Base-by-base conservation (phyloP, 2,329 filamentous ascomycete species). In the Diaporthe caulivora region DNA sequence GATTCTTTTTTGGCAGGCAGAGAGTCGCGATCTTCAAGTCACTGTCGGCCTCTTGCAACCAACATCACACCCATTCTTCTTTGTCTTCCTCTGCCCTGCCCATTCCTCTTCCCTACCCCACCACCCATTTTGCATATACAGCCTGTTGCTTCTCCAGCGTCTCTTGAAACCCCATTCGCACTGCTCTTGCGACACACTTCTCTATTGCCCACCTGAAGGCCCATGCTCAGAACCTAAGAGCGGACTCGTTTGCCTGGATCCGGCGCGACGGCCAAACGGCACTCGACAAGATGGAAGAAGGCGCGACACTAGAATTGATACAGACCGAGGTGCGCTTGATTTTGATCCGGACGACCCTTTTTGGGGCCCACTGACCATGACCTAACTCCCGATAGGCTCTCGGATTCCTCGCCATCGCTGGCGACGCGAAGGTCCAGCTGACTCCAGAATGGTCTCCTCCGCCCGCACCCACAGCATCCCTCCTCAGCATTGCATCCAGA, bases 361-460 rank as follows among this genome's bases (percentile, higher is more conserved):
- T 10, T 6, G 2, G 24, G 18, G 3, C 44, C 13, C 29, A 24
- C 44, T 53, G n/a, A 53, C 13, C 62, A 40, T 40, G 47, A 47
- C 15, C 62, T 29, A 49, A n/a, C 40, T 8, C 51, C 17, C 65
- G 65, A 53, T 40, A 89, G 94, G 89, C 89, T 77, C 86, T 99
- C 64, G 95, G 94, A 7, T 98, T 99, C 83, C 89, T 93, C 77
- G 90, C 93, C 68, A 85, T 97, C 57, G 91, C 92, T 71, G 92
- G 94, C 79, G 94, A 97, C 79, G 90, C 92, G 74, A 98, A 96
- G 83, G 84, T 98, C 77, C 93, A 92, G 81, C 86, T 98, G 54
- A 94, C 95, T 21, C 88, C 92, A 26, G 87, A 92, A 80, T 98
- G 96, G 95, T 90, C 93, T 53, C 86, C 89, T 49, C 87, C 94